These are phyloP conservation scores for Tetraselmis chui DNA, from an alignment of 139 green algal genomes.

Conservation along the genomic window DNA sequence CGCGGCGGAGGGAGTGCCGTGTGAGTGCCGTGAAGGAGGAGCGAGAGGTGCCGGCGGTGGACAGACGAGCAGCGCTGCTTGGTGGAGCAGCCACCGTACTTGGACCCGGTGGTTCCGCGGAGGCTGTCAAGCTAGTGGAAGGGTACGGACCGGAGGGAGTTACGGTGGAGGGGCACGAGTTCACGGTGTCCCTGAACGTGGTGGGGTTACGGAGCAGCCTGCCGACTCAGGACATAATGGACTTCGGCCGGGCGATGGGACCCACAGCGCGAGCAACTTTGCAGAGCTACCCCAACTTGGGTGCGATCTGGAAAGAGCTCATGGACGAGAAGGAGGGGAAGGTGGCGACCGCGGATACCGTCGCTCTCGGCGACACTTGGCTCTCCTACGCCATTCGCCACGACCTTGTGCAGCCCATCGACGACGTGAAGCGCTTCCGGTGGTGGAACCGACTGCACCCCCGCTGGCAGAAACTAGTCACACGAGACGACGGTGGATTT, in stretches of 20 bases:
- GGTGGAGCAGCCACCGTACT: no score
- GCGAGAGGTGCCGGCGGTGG: not conserved
- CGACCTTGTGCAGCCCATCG: conserved; percentile 63
- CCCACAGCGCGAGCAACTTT: not conserved
- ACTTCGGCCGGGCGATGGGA: conserved; percentile 34
- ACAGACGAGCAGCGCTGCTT: not conserved
- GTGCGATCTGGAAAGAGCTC: conserved; percentile 6
- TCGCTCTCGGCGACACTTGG: conserved; percentile 74
- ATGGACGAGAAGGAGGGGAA: conserved; percentile 27
- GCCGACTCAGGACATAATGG: conserved; percentile 47
- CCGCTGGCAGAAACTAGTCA: conserved; percentile 51
- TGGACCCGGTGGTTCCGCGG: not conserved
- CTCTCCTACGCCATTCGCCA: conserved; percentile 52
- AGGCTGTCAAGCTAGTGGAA: not conserved
- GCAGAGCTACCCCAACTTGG: not conserved
- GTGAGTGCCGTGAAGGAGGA: no score
- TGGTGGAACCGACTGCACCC: conserved; percentile 47
- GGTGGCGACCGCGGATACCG: conserved; percentile 51
- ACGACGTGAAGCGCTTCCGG: conserved; percentile 34
- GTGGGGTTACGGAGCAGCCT: conserved; percentile 55
- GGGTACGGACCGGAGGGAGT: not conserved
- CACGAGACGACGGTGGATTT: conserved; percentile 27
- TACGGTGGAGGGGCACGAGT: not conserved
- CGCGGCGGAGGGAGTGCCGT: no score
- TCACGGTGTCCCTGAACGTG: conserved; percentile 23